Base-by-base conservation (phyloP, 805 yeast genomes). In the Phaffomyces opuntiae region DNA sequence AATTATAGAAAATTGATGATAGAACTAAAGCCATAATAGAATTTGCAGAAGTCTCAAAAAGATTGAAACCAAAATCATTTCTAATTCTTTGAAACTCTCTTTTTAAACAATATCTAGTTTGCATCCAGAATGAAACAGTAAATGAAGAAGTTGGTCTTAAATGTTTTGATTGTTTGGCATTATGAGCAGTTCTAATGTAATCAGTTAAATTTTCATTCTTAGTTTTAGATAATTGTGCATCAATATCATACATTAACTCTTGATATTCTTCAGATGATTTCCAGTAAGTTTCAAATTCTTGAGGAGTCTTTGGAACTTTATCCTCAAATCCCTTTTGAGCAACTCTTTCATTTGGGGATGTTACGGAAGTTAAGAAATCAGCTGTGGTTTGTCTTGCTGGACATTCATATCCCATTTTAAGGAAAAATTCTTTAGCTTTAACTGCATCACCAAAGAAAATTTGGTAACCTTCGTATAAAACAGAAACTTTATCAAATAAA, bases 331-430 rank as follows among this genome's bases (percentile, higher is more conserved):
- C 87, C 25, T 64, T 57, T 44, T 64, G 63, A 3, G 75, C 58
- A 47, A 54, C 63, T 58, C 89, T 72, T 43, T 82, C 88, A 7
- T 66, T 65, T 9, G 87, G 86, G 59, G 80, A 83, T 9, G 89
- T 80, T 12, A 82, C 70, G 2, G 87, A 78, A 2, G 87, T 82
- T 55, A 82, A 64, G 59, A 81, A 83, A 57, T 83, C 88, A 13
- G 87, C 83, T 14, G 87, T 78, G 3, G 84, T 73, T 65, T 80
- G 86, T 55, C 88, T 71, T 8, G 75, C 67, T 21, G 83, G 85
- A 50, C 82, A 78, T 35, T 67, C 61, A 54, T 69, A 83, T 19
- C 90, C 90, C 83, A 83, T 77, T 19, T 69, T 67, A 50, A 72
- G 72, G 57, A 83, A 83, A 59, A 75, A 83, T 26, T 65, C 62